Percentiles rank a stretch among this genome's conserved stretches.
Evolutionary conservation across 345 rosid genomes (phyloP).

Genomic region (Cardamine resedifolia): DNA sequence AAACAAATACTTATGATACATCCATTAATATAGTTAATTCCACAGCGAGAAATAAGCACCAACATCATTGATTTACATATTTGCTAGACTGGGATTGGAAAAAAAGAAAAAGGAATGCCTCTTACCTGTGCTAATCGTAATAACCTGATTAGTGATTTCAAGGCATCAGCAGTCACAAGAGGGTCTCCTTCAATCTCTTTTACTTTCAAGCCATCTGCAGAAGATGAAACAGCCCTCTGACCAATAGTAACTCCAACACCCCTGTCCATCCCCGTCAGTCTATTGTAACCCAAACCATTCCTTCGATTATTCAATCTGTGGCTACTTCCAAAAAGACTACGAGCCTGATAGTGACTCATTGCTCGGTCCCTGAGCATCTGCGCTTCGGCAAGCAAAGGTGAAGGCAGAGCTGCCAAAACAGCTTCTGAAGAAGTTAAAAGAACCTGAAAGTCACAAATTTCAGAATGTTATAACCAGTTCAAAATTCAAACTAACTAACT

Average conservation of each 20-base stretch:
- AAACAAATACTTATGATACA: neutral
- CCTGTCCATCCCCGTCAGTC: slow-evolving; percentile 89
- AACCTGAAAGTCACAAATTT: slow-evolving; percentile 53
- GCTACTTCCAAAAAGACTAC: slow-evolving; percentile 79
- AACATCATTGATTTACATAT: neutral
- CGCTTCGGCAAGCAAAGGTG: slow-evolving; percentile 94
- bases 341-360: slow-evolving; percentile 97
- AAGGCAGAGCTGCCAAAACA: slow-evolving; percentile 87
- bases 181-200: slow-evolving; percentile 91
- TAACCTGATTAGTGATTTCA: slow-evolving; percentile 79
- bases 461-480: slow-evolving; percentile 19
- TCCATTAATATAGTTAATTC: slow-evolving; percentile 6
- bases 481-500: slow-evolving; percentile 4
- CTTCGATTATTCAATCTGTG: slow-evolving; percentile 74
- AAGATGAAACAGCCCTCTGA: slow-evolving; percentile 62
- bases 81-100: slow-evolving; percentile 4
- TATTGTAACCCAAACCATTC: slow-evolving; percentile 87
- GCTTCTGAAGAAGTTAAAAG: slow-evolving; percentile 96
- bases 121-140: slow-evolving; percentile 84
- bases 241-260: slow-evolving; percentile 89
- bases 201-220: slow-evolving; percentile 63
- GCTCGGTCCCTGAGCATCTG: slow-evolving; percentile 96
- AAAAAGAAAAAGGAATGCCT: slow-evolving; percentile 13
- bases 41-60: neutral
- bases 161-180: slow-evolving; percentile 65